Conservation (phyloP, 768 basidiomycete genomes). For the Podaxis pistillaris region DNA sequence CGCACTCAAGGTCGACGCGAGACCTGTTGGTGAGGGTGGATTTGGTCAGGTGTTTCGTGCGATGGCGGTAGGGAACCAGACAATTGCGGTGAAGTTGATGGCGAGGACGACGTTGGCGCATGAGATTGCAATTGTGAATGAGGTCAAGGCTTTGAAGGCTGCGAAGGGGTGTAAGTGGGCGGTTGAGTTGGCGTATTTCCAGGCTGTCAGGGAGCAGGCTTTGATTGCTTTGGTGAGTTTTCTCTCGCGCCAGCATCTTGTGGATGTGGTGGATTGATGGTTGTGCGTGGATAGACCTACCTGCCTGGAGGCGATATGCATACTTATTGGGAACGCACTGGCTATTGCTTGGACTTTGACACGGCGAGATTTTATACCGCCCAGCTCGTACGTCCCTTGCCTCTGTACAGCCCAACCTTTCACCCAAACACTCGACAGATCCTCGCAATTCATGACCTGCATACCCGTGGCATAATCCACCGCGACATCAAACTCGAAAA, state of each 20-base stretch:
- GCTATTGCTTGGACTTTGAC: conserved; percentile 1
- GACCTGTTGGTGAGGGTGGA: conserved; percentile 12
- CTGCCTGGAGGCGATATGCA: conserved; percentile 10
- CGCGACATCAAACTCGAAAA: conserved; percentile 19
- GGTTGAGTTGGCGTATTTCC: conserved; percentile 6
- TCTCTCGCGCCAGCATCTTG: not conserved
- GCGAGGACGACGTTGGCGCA: conserved; percentile 4
- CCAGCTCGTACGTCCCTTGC: not conserved
- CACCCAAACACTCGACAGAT: not conserved
- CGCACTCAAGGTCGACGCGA: conserved; percentile 3
- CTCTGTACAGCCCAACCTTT: not conserved
- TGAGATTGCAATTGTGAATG: conserved; percentile 11
- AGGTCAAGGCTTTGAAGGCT: conserved; percentile 7
- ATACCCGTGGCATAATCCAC: conserved; percentile 16
- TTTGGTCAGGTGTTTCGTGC: conserved; percentile 12
- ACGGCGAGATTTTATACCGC: conserved; percentile 9
- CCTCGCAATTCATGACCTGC: conserved; percentile 16
- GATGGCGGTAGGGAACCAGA: not conserved
- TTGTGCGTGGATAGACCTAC: not conserved
- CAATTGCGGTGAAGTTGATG: conserved; percentile 8
- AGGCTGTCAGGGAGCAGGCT: conserved; percentile 3
- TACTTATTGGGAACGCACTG: conserved; percentile 9
- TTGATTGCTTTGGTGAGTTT: conserved; percentile 8
- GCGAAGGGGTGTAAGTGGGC: conserved; percentile 3
- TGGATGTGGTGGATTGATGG: not conserved